These are phyloP conservation scores for Prunus persica DNA, from an alignment of 306 rosid species.

Conservation along the genomic window DNA sequence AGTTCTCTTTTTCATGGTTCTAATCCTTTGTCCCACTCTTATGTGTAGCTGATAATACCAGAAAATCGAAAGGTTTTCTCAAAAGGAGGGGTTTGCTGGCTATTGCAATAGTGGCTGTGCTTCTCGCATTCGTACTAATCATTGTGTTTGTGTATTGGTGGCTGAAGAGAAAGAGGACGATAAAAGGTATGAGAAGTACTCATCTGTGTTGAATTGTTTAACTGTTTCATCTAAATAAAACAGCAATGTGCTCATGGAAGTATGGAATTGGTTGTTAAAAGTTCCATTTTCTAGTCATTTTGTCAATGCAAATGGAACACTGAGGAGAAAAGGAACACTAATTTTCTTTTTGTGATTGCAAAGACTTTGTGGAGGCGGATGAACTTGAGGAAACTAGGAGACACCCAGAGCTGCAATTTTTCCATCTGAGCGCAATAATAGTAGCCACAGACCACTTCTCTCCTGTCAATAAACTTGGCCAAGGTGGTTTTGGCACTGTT, in stretches of 20 bases:
- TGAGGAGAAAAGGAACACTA: not conserved
- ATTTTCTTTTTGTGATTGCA: not conserved
- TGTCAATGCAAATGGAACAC: no score
- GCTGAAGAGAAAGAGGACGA: not conserved
- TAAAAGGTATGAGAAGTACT: slow-evolving; percentile 12
- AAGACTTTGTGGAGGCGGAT: not conserved
- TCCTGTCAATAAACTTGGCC: slow-evolving; percentile 10
- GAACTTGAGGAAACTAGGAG: slow-evolving; percentile 1
- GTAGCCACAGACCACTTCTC: slow-evolving; percentile 16
- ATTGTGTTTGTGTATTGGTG: slow-evolving; percentile 3
- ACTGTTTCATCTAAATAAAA: no score
- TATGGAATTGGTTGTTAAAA: no score
- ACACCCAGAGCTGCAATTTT: not conserved
- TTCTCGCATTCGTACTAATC: not conserved
- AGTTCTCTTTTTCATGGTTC: not conserved
- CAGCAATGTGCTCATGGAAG: not conserved
- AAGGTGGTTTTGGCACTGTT: slow-evolving; percentile 24
- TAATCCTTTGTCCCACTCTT: not conserved
- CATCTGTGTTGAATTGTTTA: not conserved
- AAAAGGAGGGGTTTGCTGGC: not conserved
- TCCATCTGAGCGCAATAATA: not conserved
- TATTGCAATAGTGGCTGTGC: not conserved
- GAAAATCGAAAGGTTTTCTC: not conserved
- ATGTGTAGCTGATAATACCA: slow-evolving; percentile 1
- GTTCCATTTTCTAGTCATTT: no score